These are phyloP conservation scores for Globisporangium abappressorium DNA, from an alignment of 352 stramenopile species.

Conservation along the genomic window DNA sequence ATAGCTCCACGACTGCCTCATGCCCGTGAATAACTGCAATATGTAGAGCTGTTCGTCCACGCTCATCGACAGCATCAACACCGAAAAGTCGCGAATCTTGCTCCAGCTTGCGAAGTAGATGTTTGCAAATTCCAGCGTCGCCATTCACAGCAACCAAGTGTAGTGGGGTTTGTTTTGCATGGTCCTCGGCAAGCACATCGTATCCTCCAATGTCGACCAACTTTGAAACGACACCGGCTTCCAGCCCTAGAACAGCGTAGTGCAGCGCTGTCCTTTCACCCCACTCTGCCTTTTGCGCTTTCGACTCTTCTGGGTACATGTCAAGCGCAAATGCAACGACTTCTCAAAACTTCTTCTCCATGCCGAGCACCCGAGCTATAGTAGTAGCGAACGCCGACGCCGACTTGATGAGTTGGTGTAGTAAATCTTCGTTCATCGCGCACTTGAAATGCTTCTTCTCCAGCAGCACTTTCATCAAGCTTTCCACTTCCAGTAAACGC, in stretches of 20 bases:
- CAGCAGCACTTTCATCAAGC: constrained; percentile 41
- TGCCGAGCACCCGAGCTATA: constrained; percentile 23
- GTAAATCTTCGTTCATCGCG: constrained; percentile 40
- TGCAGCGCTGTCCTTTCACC: constrained; percentile 41
- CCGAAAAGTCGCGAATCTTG: background rate
- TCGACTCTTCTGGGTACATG: constrained; percentile 27
- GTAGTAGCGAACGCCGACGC: constrained; percentile 37
- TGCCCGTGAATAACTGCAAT: constrained; percentile 45
- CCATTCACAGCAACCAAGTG: constrained; percentile 44
- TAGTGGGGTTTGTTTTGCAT: constrained; percentile 42
- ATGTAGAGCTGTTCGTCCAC: constrained; percentile 46
- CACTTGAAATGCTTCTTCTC: constrained; percentile 23
- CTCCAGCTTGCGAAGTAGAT: constrained; percentile 41
- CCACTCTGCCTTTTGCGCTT: constrained; percentile 35
- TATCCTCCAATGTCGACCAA: constrained; percentile 37
- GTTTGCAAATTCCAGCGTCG: constrained; percentile 34
- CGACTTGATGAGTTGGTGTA: constrained; percentile 39
- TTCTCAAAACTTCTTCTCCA: constrained; percentile 45
- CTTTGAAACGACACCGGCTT: constrained; percentile 32
- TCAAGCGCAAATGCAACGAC: constrained; percentile 35
- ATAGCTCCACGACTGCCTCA: constrained; percentile 33
- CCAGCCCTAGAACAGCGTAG: constrained; percentile 39
- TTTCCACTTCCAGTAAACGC: constrained; percentile 39
- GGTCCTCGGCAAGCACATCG: constrained; percentile 43
- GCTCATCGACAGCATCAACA: constrained; percentile 20